Evolutionary conservation across 2,329 filamentous ascomycete species (phyloP), one percentile per base, ranked within the genome.

Genomic region (Aspergillus ochraceoroseus): DNA sequence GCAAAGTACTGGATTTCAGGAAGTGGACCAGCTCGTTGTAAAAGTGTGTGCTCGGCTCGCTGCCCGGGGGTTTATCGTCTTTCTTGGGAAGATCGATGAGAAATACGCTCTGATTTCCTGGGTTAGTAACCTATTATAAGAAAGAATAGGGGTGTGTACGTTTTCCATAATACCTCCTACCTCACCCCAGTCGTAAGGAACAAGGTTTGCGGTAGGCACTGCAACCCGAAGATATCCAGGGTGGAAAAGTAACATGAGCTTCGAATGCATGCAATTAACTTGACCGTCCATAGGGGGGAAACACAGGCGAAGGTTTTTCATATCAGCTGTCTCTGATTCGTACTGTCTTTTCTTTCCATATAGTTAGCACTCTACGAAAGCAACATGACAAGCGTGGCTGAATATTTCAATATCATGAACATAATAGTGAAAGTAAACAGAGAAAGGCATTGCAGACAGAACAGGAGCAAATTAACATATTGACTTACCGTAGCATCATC

Each of bases 141-240:
- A 11, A 3, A 8, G 15, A 25, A 8, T 12, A n/a, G 13, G 18
- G 20, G 2, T 13, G 7, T 73, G 43, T 56, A 83, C 82, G 63
- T 95, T 95, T 64, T 95, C 89, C 80, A 95, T 85, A 2, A 81
- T 66, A 1, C 65, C 61, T 5, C 86, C 86, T 2, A 73, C 75
- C 61, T 94, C 87, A 7, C 89, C 90, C 89, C 92, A 96, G 59
- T 98, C 90, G 55, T 85, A 87, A 5, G 79, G 73, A 8, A 85
- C 81, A 33, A 95, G 70, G 55, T 98, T 98, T 1, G 88, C 92
- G 3, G 83, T 90, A 0, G 92, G 88, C 2, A 96, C 72, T 1
- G 84, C 90, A 30, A 98, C 73, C 5, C 92, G 79, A 11, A 95
- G 65, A 59, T 88, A 81, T 1, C 67, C 67, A 0, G 76, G 67